A percentile compares a stretch with the other conserved stretches of the same genome.
Evolutionary conservation across 1,139 yeast genomes (phyloP).

Genomic region (Eremothecium sinecaudum): DNA sequence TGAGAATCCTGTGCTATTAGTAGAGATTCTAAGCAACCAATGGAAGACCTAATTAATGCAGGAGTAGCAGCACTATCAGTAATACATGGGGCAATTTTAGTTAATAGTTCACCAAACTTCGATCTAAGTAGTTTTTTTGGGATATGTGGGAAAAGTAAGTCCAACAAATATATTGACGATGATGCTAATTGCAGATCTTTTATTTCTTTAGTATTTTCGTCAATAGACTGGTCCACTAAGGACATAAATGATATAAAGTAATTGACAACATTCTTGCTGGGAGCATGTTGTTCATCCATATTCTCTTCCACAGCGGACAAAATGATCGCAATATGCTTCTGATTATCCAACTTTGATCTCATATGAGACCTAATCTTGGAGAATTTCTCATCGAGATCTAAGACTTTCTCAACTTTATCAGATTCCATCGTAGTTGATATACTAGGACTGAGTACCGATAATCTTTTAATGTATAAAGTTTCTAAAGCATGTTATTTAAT

Average conservation of each 20-base stretch:
- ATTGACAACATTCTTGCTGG: slow-evolving; percentile 53
- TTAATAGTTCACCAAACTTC: slow-evolving; percentile 67
- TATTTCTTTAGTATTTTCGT: slow-evolving; percentile 41
- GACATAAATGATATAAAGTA: slow-evolving; percentile 80
- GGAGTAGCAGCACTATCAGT: slow-evolving; percentile 66
- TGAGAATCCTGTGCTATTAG: slow-evolving; percentile 71
- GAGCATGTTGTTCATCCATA: slow-evolving; percentile 49
- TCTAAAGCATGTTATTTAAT: no score
- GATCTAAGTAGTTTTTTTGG: slow-evolving; percentile 59
- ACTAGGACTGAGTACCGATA: no score
- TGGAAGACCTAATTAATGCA: slow-evolving; percentile 72
- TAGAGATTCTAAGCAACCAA: slow-evolving; percentile 76
- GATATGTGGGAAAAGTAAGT: slow-evolving; percentile 66
- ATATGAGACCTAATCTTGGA: slow-evolving; percentile 62
- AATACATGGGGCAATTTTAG: slow-evolving; percentile 73
- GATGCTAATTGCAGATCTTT: slow-evolving; percentile 57
- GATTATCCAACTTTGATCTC: slow-evolving; percentile 71
- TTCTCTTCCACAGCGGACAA: slow-evolving; percentile 87
- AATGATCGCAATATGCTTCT: slow-evolving; percentile 66
- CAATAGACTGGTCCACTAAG: slow-evolving; percentile 65
- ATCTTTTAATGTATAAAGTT: no score
- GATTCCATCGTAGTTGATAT: slow-evolving; percentile 31
- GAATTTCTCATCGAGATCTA: slow-evolving; percentile 58
- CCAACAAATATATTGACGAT: slow-evolving; percentile 72
- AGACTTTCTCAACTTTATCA: slow-evolving; percentile 42